Base-by-base conservation (phyloP, 805 yeast species). In the Lachancea fermentati region DNA sequence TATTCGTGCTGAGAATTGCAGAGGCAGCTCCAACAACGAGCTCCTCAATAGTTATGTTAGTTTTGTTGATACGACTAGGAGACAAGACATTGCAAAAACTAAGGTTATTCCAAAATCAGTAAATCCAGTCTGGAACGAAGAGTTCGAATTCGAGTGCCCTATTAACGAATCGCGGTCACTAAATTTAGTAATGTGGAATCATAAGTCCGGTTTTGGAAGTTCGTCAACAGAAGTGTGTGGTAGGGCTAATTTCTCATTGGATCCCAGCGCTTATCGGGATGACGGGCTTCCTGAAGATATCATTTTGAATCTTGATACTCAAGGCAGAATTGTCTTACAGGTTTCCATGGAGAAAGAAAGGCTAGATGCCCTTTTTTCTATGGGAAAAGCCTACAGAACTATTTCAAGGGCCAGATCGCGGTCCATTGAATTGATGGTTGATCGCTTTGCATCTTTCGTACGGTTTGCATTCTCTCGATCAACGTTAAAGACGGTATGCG, bases 111-210 rank as follows among this genome's bases (percentile, higher is more conserved):
- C 70, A 22, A 75, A 75, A 39, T 75, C 79, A 4, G 63, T 73
- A 25, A 78, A 79, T 50, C 96, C 97, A 0, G 75, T 73, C 12
- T 91, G 94, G 94, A 85, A 85, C 52, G 96, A 89, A 64, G 85
- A 83, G 42, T 85, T 87, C 57, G 95, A 87, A 57, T 43, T 65
- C 19, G 63, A 55, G 24, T 52, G 69, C 3, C 60, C 62, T 0
- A 68, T 72, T 0, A 61, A 68, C 16, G 60, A 71, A 2, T 55
- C 73, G 2, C 63, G 71, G 28, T 68, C 76, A 19, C 48, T 83
- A 1, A 71, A 78, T 2, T 73, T 78, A 1, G 79, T 81, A 1
- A 74, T 85, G 0, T 85, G 95, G 94, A 81, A 81, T 51, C 81
- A 77, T 31, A 63, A 71, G 6, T 52, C 68, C 1, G 51, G 42